A percentile compares a stretch with the other conserved stretches of the same genome.
Evolutionary conservation across 1,284 basidiomycete species (phyloP).

Genomic region (Puccinia polysora): DNA sequence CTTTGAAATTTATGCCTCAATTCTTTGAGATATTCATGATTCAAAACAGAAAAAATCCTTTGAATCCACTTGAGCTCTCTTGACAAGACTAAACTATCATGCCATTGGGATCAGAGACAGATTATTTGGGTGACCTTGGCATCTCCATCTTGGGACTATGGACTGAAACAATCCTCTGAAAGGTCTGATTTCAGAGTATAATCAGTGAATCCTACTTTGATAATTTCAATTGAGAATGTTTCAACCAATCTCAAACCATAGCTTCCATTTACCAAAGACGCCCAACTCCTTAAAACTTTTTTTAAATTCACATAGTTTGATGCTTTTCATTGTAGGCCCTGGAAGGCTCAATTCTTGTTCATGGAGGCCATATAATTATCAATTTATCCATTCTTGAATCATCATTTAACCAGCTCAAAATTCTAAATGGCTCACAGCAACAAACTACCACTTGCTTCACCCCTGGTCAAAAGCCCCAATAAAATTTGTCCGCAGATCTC

Average conservation of each 20-base stretch:
- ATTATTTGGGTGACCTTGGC: conserved; percentile 64
- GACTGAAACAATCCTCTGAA: conserved; percentile 89
- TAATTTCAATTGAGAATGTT: conserved; percentile 68
- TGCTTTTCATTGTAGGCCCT: conserved; percentile 78
- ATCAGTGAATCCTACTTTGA: conserved; percentile 73
- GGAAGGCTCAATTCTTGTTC: conserved; percentile 71
- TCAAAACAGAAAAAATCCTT: conserved; percentile 74
- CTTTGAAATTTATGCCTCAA: conserved; percentile 70
- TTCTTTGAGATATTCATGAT: conserved; percentile 67
- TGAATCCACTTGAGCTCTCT: conserved; percentile 59
- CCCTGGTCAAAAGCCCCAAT: too few species aligned
- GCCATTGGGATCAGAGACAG: conserved; percentile 1
- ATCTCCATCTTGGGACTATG: conserved; percentile 73
- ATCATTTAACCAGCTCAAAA: conserved; percentile 70
- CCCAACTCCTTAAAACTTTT: conserved; percentile 63
- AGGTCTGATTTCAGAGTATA: conserved; percentile 87
- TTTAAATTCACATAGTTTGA: conserved; percentile 88
- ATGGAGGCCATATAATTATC: conserved; percentile 62
- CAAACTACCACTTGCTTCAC: too few species aligned
- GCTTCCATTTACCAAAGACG: conserved; percentile 69
- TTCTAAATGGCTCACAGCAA: conserved; percentile 78
- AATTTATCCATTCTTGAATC: conserved; percentile 58
- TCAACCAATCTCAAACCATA: conserved; percentile 68
- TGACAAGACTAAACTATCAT: conserved; percentile 18
- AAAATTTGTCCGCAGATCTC: too few species aligned